Percentiles rank a stretch among this genome's conserved stretches.
Evolutionary conservation across 2,329 filamentous ascomycete species (phyloP).

Genomic region (Nigrospora osmanthi): DNA sequence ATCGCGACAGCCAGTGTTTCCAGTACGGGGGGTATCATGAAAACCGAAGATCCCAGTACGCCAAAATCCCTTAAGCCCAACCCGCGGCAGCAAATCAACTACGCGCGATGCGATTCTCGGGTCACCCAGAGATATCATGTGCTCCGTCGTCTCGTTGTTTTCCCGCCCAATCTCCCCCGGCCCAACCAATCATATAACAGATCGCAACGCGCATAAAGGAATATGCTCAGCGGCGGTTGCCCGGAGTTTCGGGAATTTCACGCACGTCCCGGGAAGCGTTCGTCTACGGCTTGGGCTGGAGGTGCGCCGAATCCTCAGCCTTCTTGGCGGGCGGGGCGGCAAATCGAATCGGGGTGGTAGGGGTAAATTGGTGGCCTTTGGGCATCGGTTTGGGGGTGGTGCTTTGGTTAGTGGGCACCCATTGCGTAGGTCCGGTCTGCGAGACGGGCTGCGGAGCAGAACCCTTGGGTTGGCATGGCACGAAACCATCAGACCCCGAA

Average conservation of each 20-base stretch:
- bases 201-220: too few relatives aligned
- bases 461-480: conserved; percentile 49
- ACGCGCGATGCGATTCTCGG: too few relatives aligned
- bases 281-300: background rate
- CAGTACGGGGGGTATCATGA: too few relatives aligned
- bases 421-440: conserved; percentile 15
- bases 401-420: conserved; percentile 14
- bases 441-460: conserved; percentile 29
- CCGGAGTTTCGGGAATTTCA: conserved; percentile 10
- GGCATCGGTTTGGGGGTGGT: background rate
- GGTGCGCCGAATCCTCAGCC: background rate
- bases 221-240: conserved; percentile 2
- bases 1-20: too few relatives aligned
- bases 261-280: background rate
- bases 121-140: too few relatives aligned
- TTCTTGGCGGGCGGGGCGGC: background rate
- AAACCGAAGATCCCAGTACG: too few relatives aligned
- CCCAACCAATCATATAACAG: too few relatives aligned
- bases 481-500: conserved; percentile 32
- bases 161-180: too few relatives aligned
- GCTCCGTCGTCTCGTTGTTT: too few relatives aligned
- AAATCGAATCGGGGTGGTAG: background rate
- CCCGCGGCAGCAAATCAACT: too few relatives aligned
- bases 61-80: too few relatives aligned
- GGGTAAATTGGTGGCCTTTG: background rate